These are phyloP conservation scores for Penicillium verrucosum DNA, from an alignment of 2,329 filamentous ascomycete species.

Conservation along the genomic window DNA sequence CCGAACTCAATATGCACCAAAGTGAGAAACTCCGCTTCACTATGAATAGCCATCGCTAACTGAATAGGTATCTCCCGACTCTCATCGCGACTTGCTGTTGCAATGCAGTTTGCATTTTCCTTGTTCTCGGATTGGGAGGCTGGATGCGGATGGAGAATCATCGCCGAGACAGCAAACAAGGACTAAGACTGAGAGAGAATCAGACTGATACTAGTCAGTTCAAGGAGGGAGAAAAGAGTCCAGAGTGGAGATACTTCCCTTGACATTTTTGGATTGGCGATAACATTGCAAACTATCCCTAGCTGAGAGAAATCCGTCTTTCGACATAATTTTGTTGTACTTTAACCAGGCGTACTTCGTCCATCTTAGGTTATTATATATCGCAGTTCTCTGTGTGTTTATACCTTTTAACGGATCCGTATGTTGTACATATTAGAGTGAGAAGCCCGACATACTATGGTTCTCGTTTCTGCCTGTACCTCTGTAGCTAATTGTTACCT, in stretches of 20 bases:
- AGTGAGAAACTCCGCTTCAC: constrained; percentile 11
- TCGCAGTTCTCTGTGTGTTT: no score
- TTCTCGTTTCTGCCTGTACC: no score
- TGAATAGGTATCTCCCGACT: constrained; percentile 44
- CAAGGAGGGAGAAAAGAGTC: constrained; percentile 37
- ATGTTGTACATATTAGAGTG: no score
- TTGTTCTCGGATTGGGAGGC: constrained; percentile 38
- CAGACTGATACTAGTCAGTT: constrained; percentile 43
- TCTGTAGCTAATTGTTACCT: no score
- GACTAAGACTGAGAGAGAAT: constrained; percentile 33
- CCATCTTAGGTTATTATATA: no score
- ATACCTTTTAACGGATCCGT: no score
- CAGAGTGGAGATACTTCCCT: constrained; percentile 34
- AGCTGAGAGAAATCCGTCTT: no score
- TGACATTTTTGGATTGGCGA: not conserved
- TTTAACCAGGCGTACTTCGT: no score
- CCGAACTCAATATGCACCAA: constrained; percentile 48
- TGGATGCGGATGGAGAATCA: constrained; percentile 50
- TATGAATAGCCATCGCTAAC: not conserved
- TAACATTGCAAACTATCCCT: no score
- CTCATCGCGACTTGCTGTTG: constrained; percentile 45
- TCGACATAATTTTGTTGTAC: no score
- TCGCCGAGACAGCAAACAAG: constrained; percentile 39
- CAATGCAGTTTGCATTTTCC: constrained; percentile 44
- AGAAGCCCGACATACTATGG: no score